phyloP scores from a whole-genome alignment of 345 rosid genomes.

The Pugionium dolabratum region DNA sequence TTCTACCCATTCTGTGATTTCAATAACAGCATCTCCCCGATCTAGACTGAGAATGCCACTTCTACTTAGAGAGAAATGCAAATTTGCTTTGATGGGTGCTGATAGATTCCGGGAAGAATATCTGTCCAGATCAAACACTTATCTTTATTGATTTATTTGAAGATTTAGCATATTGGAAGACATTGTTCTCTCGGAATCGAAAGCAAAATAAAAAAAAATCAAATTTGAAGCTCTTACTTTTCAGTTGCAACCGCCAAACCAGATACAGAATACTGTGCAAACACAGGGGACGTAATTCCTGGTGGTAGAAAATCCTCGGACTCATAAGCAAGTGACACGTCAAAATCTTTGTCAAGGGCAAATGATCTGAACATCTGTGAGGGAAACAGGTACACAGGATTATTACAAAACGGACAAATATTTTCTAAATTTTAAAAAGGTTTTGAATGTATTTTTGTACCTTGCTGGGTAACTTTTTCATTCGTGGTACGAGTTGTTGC shows the following conservation, averaged over 20 bases:
- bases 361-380: conserved; percentile 87
- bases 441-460: conserved; percentile 43
- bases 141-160: neutral
- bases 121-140: conserved; percentile 44
- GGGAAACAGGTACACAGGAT: conserved; percentile 32
- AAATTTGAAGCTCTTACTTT: conserved; percentile 59
- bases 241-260: conserved; percentile 77
- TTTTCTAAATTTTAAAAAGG: conserved; percentile 16
- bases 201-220: conserved; percentile 12
- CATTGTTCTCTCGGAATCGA: neutral
- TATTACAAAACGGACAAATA: conserved; percentile 19
- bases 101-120: conserved; percentile 89
- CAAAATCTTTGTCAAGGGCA: conserved; percentile 82
- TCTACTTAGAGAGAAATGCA: conserved; percentile 93
- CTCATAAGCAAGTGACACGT: conserved; percentile 82
- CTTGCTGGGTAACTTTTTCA: conserved; percentile 98
- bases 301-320: conserved; percentile 77
- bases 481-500: conserved; percentile 78
- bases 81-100: conserved; percentile 85
- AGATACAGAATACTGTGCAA: conserved; percentile 83
- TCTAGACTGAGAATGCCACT: conserved; percentile 89
- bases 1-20: conserved; percentile 96
- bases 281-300: conserved; percentile 60
- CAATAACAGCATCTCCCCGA: conserved; percentile 91
- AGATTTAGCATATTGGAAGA: neutral